Percentiles rank a stretch among this genome's conserved stretches.
Evolutionary conservation across 129 eudicot genomes (phyloP).

Genomic region (Apium graveolens): DNA sequence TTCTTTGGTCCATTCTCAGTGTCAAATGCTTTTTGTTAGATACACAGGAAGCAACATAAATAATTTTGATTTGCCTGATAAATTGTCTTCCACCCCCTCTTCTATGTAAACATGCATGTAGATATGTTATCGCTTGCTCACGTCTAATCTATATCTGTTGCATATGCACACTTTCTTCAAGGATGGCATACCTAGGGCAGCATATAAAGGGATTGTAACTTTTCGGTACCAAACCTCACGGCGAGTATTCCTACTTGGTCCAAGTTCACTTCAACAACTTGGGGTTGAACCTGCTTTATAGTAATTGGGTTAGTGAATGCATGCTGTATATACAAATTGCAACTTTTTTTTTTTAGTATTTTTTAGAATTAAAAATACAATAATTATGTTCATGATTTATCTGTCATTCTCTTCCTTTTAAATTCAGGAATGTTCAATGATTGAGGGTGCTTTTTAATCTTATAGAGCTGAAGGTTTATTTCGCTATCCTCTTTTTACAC

Average conservation of each 20-base stretch:
- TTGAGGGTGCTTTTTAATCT: not conserved
- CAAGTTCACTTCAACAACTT: conserved; percentile 58
- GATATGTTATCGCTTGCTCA: not conserved
- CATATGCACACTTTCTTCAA: conserved; percentile 18
- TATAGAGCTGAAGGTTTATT: not conserved
- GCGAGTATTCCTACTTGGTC: conserved; percentile 75
- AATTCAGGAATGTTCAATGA: not conserved
- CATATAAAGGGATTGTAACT: conserved; percentile 83
- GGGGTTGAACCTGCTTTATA: conserved; percentile 13
- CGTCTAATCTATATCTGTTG: not conserved
- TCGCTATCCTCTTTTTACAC: not conserved
- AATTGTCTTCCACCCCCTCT: not conserved
- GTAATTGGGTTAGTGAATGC: not conserved
- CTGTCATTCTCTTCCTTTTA: not conserved
- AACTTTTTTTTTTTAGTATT: not conserved
- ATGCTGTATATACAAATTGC: not conserved
- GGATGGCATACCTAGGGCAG: conserved; percentile 87
- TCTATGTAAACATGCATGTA: not conserved
- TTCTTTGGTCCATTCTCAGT: not conserved
- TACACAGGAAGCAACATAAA: not conserved
- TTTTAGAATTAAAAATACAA: not conserved
- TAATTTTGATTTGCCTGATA: not conserved
- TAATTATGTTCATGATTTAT: not conserved
- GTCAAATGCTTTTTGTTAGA: not conserved
- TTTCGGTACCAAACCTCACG: conserved; percentile 57